Base-by-base conservation (phyloP, 495 filamentous ascomycete genomes). In the Xylaria palmicola region DNA sequence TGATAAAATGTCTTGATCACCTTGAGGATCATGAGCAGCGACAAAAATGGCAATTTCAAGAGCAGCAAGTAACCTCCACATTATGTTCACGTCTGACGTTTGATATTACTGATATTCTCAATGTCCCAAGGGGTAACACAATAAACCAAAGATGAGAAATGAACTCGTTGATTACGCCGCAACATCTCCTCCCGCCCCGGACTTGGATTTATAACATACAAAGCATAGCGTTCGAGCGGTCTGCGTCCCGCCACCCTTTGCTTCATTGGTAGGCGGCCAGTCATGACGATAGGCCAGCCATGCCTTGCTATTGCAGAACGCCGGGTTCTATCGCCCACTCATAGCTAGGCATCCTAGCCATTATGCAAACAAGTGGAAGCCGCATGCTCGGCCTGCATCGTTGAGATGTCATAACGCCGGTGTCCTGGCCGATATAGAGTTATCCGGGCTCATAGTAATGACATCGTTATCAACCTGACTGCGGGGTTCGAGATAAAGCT, bases 1-100 rank as follows among this genome's bases (percentile, higher is more conserved):
- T 5, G 73, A 62, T n/a, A 81, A 67, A 30, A 65, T 51, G 56
- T 74, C 68, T 56, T 83, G 78, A 26, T 74, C 56, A 40, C 69
- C 65, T 43, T 77, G 74, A 47, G 74, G 65, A 12, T 53, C 68
- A 55, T 77, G 75, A 37, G 73, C 71, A 12, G 68, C 55, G 36
- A 59, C 73, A 27, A 47, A 50, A 36, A 67, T 68, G 29, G 65
- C 62, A 17, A 65, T 62, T 43, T 72, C 51, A 8, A 73, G 39
- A 47, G 55, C 15, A 32, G 19, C 6, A 8, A 58, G 26, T 48
- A 20, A 37, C n/a, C 30, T 58, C 55, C 55, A 29, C 55, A 58
- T 58, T 27, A 17, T 48, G 32, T 26, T 22, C 39, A 44, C 39
- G 26, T 43, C 27, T 10, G 3, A 44, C n/a, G n/a, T n/a, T n/a